phyloP scores from a whole-genome alignment of 2,329 filamentous ascomycete genomes.

The Emergomyces orientalis region DNA sequence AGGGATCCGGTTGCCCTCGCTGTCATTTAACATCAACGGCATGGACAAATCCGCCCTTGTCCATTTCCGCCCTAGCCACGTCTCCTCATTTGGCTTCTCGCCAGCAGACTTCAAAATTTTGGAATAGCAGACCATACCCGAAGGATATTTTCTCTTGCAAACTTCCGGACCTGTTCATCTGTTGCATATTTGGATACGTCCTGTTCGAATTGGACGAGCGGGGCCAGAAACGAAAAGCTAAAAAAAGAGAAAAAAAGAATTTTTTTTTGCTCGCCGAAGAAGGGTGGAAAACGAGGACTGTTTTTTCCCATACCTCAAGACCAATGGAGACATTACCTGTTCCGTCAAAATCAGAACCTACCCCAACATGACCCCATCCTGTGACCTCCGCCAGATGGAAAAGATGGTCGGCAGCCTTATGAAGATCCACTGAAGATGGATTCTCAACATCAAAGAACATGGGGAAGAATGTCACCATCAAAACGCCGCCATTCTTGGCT shows the following conservation, averaged over 20 bases:
- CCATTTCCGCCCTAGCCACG: conserved; percentile 13
- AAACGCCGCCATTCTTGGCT: conserved; percentile 31
- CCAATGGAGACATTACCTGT: conserved; percentile 19
- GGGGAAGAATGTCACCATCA: conserved; percentile 36
- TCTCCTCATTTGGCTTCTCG: conserved; percentile 17
- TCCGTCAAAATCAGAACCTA: conserved; percentile 29
- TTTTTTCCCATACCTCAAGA: conserved; percentile 17
- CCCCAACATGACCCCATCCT: conserved; percentile 29
- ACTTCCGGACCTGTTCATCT: conserved; percentile 30
- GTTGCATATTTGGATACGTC: conserved; percentile 26
- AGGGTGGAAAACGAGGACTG: too few relatives aligned
- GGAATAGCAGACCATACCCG: conserved; percentile 18
- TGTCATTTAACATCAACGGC: conserved; percentile 1
- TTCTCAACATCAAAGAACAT: conserved; percentile 23
- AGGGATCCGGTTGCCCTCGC: conserved; percentile 1
- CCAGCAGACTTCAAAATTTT: conserved; percentile 13
- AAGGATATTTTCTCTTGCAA: conserved; percentile 33
- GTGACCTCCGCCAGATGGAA: conserved; percentile 24
- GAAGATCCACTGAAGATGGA: conserved; percentile 25
- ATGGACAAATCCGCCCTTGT: conserved; percentile 2
- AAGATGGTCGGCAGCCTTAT: conserved; percentile 33
- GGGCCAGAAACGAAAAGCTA: too few relatives aligned
- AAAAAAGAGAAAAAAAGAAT: too few relatives aligned
- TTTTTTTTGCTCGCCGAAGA: too few relatives aligned
- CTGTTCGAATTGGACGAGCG: conserved; percentile 6